Conservation (phyloP, 2,329 filamentous ascomycete genomes). For the Microsporum ferrugineum region DNA sequence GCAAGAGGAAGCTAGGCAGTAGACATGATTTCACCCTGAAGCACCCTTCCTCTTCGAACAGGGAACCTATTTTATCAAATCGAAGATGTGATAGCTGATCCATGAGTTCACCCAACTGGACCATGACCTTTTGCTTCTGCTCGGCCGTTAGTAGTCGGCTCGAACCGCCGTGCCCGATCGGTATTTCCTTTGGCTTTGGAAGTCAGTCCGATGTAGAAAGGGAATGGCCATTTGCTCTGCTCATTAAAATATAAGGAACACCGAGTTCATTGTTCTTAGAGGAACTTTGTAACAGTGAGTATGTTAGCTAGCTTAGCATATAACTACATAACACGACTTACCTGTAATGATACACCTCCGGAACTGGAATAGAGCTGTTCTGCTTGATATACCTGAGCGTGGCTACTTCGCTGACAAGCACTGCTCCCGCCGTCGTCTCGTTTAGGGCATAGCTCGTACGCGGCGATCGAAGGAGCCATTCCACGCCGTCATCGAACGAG, state of each 20-base stretch:
- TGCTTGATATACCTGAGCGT: constrained; percentile 22
- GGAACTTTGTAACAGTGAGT: background rate
- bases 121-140: constrained; percentile 13
- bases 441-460: constrained; percentile 10
- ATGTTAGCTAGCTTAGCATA: background rate
- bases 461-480: constrained; percentile 24
- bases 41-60: constrained; percentile 19
- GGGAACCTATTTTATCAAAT: constrained; percentile 22
- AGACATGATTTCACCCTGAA: constrained; percentile 16
- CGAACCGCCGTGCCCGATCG: no score
- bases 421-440: background rate
- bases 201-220: constrained; percentile 9
- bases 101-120: constrained; percentile 18
- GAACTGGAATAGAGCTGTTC: constrained; percentile 24
- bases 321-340: constrained; percentile 6
- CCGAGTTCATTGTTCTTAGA: constrained; percentile 20
- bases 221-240: constrained; percentile 21
- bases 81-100: constrained; percentile 19
- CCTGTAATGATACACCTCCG: constrained; percentile 21
- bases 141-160: background rate
- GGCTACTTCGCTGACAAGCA: constrained; percentile 21
- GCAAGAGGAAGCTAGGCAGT: constrained; percentile 15
- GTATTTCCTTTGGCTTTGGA: no score
- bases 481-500: constrained; percentile 22
- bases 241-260: constrained; percentile 26